phyloP scores from a whole-genome alignment of 2,329 filamentous ascomycete species.

The Xylaria digitata region DNA sequence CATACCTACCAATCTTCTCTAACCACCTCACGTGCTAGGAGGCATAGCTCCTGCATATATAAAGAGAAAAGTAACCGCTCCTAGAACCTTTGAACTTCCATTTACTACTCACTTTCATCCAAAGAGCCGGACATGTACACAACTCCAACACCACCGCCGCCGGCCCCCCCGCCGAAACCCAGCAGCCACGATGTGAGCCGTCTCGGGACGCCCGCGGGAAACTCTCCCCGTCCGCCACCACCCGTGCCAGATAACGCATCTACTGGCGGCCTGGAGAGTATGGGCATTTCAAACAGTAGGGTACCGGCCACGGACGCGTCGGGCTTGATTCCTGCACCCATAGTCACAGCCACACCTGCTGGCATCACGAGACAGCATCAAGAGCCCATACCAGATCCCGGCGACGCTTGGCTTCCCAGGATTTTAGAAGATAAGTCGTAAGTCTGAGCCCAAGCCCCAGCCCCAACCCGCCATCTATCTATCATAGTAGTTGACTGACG shows the following conservation, averaged over 20 bases:
- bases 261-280: slow-evolving; percentile 36
- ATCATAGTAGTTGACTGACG: not conserved
- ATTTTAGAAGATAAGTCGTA: slow-evolving; percentile 85
- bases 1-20: no score
- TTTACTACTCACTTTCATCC: no score
- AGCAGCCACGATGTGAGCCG: slow-evolving; percentile 75
- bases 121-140: slow-evolving; percentile 38
- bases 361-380: slow-evolving; percentile 38
- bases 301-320: slow-evolving; percentile 45
- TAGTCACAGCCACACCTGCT: slow-evolving; percentile 20
- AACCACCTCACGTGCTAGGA: no score
- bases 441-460: slow-evolving; percentile 37
- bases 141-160: slow-evolving; percentile 67
- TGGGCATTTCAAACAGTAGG: slow-evolving; percentile 42
- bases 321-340: slow-evolving; percentile 48
- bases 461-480: no score
- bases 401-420: slow-evolving; percentile 82
- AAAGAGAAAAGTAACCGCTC: no score
- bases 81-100: no score
- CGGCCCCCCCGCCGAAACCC: slow-evolving; percentile 78
- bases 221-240: slow-evolving; percentile 59
- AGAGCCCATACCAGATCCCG: slow-evolving; percentile 64
- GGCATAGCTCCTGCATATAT: no score
- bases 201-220: slow-evolving; percentile 69
- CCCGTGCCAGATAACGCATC: slow-evolving; percentile 50